Conservation (phyloP, 257 asterid genomes). For the Salvia rosmarinus region DNA sequence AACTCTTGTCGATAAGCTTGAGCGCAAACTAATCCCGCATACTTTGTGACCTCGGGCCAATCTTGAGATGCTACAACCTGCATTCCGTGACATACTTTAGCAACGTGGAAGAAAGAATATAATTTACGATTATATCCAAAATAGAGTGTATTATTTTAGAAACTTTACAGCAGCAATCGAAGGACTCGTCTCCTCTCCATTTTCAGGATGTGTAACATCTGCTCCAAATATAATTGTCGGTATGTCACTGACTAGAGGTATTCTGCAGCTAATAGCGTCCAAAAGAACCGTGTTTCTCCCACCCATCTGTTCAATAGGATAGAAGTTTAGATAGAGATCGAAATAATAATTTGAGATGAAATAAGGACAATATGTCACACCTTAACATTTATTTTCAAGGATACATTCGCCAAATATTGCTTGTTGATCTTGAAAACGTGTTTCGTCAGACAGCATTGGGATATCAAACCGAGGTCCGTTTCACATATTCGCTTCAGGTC, state of each 20-base stretch:
- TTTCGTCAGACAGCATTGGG: slow-evolving; percentile 97
- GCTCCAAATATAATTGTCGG: slow-evolving; percentile 99
- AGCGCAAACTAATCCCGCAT: slow-evolving; percentile 96
- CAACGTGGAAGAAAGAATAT: background rate
- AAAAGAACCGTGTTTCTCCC: slow-evolving; percentile 88
- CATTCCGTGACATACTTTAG: slow-evolving; percentile 26
- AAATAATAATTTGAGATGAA: background rate
- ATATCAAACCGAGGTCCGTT: slow-evolving; percentile 91
- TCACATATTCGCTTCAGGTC: slow-evolving; percentile 96
- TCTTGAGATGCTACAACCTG: slow-evolving; percentile 99
- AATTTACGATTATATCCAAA: background rate
- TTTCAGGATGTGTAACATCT: slow-evolving; percentile 98
- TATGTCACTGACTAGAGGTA: slow-evolving; percentile 94
- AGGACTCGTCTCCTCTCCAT: slow-evolving; percentile 98
- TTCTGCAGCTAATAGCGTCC: slow-evolving; percentile 94
- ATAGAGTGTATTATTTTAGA: background rate
- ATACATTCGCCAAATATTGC: slow-evolving; percentile 96
- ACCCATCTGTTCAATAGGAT: slow-evolving; percentile 72
- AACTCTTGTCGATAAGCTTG: slow-evolving; percentile 99
- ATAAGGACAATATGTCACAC: slow-evolving; percentile 38
- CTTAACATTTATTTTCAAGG: slow-evolving; percentile 96
- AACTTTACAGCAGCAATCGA: slow-evolving; percentile 93
- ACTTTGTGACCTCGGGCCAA: slow-evolving; percentile 99
- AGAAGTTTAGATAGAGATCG: background rate
- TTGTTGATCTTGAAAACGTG: slow-evolving; percentile 96